Evolutionary conservation across 192 early-diverging fungal genomes (phyloP).

Genomic region (Dispira simplex): DNA sequence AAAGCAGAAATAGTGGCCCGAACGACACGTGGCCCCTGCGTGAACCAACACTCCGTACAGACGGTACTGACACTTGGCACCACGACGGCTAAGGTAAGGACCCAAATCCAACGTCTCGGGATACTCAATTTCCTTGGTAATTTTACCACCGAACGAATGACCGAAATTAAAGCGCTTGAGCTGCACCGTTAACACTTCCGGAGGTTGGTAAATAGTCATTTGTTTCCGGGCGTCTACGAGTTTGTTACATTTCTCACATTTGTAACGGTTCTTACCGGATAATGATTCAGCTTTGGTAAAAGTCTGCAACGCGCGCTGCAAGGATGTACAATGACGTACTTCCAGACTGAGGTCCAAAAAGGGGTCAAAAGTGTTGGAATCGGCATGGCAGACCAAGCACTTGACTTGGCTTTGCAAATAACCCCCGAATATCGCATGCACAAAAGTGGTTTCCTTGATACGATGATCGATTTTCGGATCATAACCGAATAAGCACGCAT

Average conservation of each 20-base stretch:
- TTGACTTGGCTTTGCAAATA: slow-evolving; percentile 61
- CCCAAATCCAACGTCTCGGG: slow-evolving; percentile 42
- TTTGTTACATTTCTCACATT: slow-evolving; percentile 64
- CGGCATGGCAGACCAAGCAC: slow-evolving; percentile 51
- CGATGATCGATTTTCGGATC: slow-evolving; percentile 49
- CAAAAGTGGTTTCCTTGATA: slow-evolving; percentile 56
- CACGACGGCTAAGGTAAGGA: slow-evolving; percentile 35
- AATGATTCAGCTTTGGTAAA: slow-evolving; percentile 60
- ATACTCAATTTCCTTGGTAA: slow-evolving; percentile 44
- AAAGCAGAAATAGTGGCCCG: slow-evolving; percentile 80
- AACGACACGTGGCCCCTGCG: slow-evolving; percentile 46
- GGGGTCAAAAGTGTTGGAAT: slow-evolving; percentile 64
- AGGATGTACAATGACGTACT: slow-evolving; percentile 38
- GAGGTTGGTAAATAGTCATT: slow-evolving; percentile 57
- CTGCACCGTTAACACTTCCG: slow-evolving; percentile 57
- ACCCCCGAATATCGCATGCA: slow-evolving; percentile 74
- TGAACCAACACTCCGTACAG: slow-evolving; percentile 76
- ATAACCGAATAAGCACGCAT: slow-evolving; percentile 33
- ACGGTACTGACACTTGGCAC: slow-evolving; percentile 28
- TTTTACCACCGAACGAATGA: slow-evolving; percentile 41
- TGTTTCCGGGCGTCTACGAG: slow-evolving; percentile 67
- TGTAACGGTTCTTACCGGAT: slow-evolving; percentile 52
- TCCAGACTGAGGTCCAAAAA: slow-evolving; percentile 68
- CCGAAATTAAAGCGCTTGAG: slow-evolving; percentile 71
- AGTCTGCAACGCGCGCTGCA: slow-evolving; percentile 49